phyloP scores from a whole-genome alignment of 2,329 filamentous ascomycete genomes.

The Ascochyta viciae-villosae region DNA sequence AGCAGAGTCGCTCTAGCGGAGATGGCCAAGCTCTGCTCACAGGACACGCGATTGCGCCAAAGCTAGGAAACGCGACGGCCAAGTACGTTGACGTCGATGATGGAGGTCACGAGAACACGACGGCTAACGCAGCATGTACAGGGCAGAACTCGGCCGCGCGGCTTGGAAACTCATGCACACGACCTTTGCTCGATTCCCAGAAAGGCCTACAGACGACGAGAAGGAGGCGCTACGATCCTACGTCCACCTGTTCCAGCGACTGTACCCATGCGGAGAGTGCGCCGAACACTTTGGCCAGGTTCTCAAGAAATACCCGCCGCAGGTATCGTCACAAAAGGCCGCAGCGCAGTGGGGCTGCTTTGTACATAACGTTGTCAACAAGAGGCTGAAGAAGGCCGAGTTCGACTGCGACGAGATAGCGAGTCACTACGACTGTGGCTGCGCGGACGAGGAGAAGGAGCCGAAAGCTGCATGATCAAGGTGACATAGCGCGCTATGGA shows the following conservation, averaged over 20 bases:
- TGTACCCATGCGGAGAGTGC: slow-evolving; percentile 72
- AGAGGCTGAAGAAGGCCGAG: slow-evolving; percentile 64
- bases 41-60: slow-evolving; percentile 78
- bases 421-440: slow-evolving; percentile 72
- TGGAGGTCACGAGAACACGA: background rate
- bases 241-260: slow-evolving; percentile 68
- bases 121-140: slow-evolving; percentile 32
- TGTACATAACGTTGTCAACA: slow-evolving; percentile 71
- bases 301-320: slow-evolving; percentile 68
- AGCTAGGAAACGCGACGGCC: slow-evolving; percentile 80
- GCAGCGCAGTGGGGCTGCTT: slow-evolving; percentile 73
- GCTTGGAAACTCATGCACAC: slow-evolving; percentile 73
- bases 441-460: slow-evolving; percentile 60
- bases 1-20: slow-evolving; percentile 30
- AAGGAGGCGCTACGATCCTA: slow-evolving; percentile 65
- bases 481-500: slow-evolving; percentile 17
- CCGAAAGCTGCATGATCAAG: slow-evolving; percentile 27
- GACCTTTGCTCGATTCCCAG: slow-evolving; percentile 70
- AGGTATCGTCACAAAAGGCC: slow-evolving; percentile 66
- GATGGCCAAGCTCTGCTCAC: slow-evolving; percentile 54
- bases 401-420: slow-evolving; percentile 71
- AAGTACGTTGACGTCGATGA: slow-evolving; percentile 56
- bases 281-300: slow-evolving; percentile 68
- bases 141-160: slow-evolving; percentile 69
- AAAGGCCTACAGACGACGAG: slow-evolving; percentile 67